Evolutionary conservation across 441 rosid genomes (phyloP), one percentile per base, ranked within the genome.

Genomic region (Macaranga tanarius): DNA sequence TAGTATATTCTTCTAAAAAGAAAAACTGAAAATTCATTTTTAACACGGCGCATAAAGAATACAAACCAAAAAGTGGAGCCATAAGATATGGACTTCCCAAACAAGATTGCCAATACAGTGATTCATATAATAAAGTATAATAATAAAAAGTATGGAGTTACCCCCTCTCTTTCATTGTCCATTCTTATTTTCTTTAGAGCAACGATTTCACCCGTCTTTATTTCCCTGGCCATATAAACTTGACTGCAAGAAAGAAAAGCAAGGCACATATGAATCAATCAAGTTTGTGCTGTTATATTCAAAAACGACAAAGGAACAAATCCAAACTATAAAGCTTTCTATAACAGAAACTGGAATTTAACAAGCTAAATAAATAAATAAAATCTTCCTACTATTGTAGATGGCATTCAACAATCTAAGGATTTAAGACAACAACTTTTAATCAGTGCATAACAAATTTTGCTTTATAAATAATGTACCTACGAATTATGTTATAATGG

Each of bases 151-250:
- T 51, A 57, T 25, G 70, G 70, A 74, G 78, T 67, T 83, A 91
- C 98, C 84, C 95, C 95, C 74, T 88, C 92, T 79, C 86, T 86
- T 79, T 90, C 95, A 69, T 88, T 90, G 76, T 90, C 95, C 95
- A 90, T 90, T 57, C 95, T 82, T 76, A 90, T 86, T 82, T 85
- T 90, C 87, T 89, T 89, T 81, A 89, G 75, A 74, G 94, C 94
- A 76, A 89, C 94, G 45, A 87, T 89, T 83, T 86, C 90, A 12
- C 90, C 88, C 0, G 92, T 85, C 62, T 79, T 80, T 75, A 78
- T 87, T 76, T 89, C 94, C 77, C 85, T 83, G 62, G 98, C 98
- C 98, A 89, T 92, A 81, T 82, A 92, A 55, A 92, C 97, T 83
- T 91, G 97, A 62, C 99, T 94, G 89, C 86, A 89, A 80, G 51